phyloP scores from a whole-genome alignment of 1,284 basidiomycete genomes.

The Pascua guehoae region DNA sequence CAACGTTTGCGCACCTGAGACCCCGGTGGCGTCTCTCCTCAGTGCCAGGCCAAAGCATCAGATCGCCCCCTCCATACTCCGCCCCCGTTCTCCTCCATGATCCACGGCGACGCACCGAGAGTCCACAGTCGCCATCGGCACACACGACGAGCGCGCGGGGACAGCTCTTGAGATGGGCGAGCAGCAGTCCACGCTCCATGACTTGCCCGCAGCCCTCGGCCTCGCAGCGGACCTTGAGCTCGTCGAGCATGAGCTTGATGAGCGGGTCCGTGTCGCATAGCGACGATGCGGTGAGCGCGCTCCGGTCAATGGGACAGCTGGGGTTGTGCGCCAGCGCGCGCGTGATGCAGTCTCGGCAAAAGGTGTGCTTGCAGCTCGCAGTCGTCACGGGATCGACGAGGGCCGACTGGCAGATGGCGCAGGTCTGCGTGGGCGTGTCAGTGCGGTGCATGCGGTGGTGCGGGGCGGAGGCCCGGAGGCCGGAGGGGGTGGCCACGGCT shows the following conservation, averaged over 20 bases:
- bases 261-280: slow-evolving; percentile 24
- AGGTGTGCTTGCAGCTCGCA: slow-evolving; percentile 71
- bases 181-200: slow-evolving; percentile 67
- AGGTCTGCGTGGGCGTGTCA: slow-evolving; percentile 57
- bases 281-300: slow-evolving; percentile 51
- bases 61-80: slow-evolving; percentile 26
- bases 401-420: slow-evolving; percentile 79
- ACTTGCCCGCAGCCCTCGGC: slow-evolving; percentile 56
- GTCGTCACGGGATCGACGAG: slow-evolving; percentile 69
- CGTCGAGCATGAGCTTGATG: slow-evolving; percentile 63
- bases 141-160: slow-evolving; percentile 59
- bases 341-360: slow-evolving; percentile 71
- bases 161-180: slow-evolving; percentile 64
- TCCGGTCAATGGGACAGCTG: slow-evolving; percentile 77
- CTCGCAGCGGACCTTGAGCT: slow-evolving; percentile 70
- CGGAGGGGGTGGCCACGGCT: too few relatives aligned
- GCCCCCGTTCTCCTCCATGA: slow-evolving; percentile 49
- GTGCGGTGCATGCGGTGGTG: not conserved
- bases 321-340: slow-evolving; percentile 56
- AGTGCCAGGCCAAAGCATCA: slow-evolving; percentile 32
- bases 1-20: too few relatives aligned
- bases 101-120: slow-evolving; percentile 54
- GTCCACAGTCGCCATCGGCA: slow-evolving; percentile 38
- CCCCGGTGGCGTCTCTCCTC: not conserved
- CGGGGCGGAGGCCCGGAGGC: too few relatives aligned